Base-by-base conservation (phyloP, 352 stramenopile species). In the Aphanomyces astaci region DNA sequence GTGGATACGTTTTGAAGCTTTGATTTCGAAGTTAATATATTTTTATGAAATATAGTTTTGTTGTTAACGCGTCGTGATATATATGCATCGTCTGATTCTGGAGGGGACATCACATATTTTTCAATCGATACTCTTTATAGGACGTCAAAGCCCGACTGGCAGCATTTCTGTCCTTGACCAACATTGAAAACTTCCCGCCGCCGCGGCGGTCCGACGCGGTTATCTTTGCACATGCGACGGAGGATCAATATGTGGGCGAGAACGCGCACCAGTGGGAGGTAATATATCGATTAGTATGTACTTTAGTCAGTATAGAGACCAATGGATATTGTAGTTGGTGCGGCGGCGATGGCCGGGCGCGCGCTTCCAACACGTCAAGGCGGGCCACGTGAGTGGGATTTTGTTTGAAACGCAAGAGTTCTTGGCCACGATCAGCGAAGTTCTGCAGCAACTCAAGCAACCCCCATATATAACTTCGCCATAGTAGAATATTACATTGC, bases 181-280 rank as follows among this genome's bases (percentile, higher is more conserved):
- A 92, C 55, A 90, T 92, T 56, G 81, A 90, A 67, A 92, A 92
- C 63, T 92, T 92, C 55, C 52, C 80, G 28, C 70, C 81, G 62
- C 84, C 84, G 9, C 73, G 75, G 32, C 81, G 82, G 19, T 73
- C 80, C 3, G 84, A 92, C 64, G 84, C 84, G 3, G 79, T 90
- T 24, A 71, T 89, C 13, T 92, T 92, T 66, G 81, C 90, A 2
- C 79, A 87, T 10, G 84, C 78, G 49, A 89, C 81, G 11, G 84
- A 93, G 66, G 84, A 90, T 59, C 73, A 89, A 71, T 93, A 93
- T 66, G 86, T 90, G 67, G 81, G 82, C 32, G 77, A 76, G 15
- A 80, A 75, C 0, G 77, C 82, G 28, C 73, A 76, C 7, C 81
- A 90, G 70, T 90, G 82, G 81, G 66, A 74, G 75, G 77, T 84